These are phyloP conservation scores for Wickerhamiella domercqiae DNA, from an alignment of 805 yeast species.

Conservation along the genomic window DNA sequence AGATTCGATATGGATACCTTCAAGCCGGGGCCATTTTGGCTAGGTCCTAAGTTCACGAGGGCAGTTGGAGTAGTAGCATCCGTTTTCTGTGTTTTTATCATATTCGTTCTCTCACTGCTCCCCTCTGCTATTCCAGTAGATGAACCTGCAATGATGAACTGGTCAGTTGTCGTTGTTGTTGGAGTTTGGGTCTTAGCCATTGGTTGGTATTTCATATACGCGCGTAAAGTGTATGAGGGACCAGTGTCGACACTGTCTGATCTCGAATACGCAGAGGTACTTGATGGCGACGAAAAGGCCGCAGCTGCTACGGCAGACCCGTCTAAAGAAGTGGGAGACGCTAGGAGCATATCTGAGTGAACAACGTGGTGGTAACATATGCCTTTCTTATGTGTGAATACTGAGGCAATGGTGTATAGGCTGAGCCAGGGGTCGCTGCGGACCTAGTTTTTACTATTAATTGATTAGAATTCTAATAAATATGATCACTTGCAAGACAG, in stretches of 20 bases:
- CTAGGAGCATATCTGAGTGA: too few relatives aligned
- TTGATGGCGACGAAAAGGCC: background rate
- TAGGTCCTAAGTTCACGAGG: slow-evolving; percentile 35
- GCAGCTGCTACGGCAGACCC: too few relatives aligned
- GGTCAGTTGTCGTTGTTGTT: slow-evolving; percentile 47
- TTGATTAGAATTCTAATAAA: too few relatives aligned
- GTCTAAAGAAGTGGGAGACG: too few relatives aligned
- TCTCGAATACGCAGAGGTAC: background rate
- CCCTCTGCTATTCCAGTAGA: slow-evolving; percentile 30
- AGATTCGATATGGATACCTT: slow-evolving; percentile 34
- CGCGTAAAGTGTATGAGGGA: slow-evolving; percentile 38
- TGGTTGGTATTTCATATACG: slow-evolving; percentile 35
- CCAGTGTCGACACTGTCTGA: slow-evolving; percentile 23
- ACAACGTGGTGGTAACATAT: too few relatives aligned
- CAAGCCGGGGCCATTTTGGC: slow-evolving; percentile 46
- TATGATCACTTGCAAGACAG: too few relatives aligned
- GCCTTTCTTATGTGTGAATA: too few relatives aligned
- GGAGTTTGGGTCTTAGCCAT: slow-evolving; percentile 43
- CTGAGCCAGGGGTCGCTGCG: too few relatives aligned
- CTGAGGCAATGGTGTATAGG: too few relatives aligned
- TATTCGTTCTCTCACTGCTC: slow-evolving; percentile 39
- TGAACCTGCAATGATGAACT: slow-evolving; percentile 34
- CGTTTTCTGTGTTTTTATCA: slow-evolving; percentile 35
- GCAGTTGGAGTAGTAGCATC: slow-evolving; percentile 32
- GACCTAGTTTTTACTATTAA: too few relatives aligned